phyloP scores from a whole-genome alignment of 768 basidiomycete genomes.

The Rhodotorula diobovata region DNA sequence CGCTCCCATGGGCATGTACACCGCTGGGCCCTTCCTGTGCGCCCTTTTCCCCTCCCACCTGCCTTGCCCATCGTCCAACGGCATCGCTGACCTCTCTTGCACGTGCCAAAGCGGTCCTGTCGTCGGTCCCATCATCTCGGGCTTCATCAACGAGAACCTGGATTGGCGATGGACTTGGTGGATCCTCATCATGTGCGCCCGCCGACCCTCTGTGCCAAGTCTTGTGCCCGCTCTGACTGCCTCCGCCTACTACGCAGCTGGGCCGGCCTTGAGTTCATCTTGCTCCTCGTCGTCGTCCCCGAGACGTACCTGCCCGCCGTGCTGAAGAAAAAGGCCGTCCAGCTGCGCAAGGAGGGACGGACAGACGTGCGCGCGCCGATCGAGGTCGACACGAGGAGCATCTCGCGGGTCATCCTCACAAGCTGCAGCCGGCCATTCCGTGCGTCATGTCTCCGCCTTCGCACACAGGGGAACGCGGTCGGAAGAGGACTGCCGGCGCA shows the following conservation, averaged over 20 bases:
- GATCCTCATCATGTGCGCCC: slow-evolving; percentile 54
- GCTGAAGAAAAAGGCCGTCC: slow-evolving; percentile 49
- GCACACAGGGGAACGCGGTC: too few species aligned
- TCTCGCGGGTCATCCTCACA: slow-evolving; percentile 54
- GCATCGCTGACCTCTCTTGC: background rate
- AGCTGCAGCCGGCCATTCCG: slow-evolving; percentile 71
- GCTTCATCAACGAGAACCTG: slow-evolving; percentile 64
- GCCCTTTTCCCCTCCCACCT: slow-evolving; percentile 28
- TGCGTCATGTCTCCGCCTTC: slow-evolving; percentile 47
- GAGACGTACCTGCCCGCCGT: slow-evolving; percentile 67
- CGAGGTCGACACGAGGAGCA: slow-evolving; percentile 54
- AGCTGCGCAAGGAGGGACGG: slow-evolving; percentile 59
- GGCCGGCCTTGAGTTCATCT: slow-evolving; percentile 57
- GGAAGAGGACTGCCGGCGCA: too few species aligned
- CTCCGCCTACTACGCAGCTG: slow-evolving; percentile 48
- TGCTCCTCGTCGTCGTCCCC: slow-evolving; percentile 56
- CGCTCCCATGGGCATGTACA: slow-evolving; percentile 55
- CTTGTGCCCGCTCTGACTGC: background rate
- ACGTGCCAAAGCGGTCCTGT: slow-evolving; percentile 45
- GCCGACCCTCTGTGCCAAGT: background rate
- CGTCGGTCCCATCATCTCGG: slow-evolving; percentile 56
- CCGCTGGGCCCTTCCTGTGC: slow-evolving; percentile 56
- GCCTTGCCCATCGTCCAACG: slow-evolving; percentile 43
- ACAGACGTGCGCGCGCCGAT: slow-evolving; percentile 59
- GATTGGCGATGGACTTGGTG: slow-evolving; percentile 64